phyloP scores from a whole-genome alignment of 2,329 filamentous ascomycete genomes.

The Drechslerella dactyloides region DNA sequence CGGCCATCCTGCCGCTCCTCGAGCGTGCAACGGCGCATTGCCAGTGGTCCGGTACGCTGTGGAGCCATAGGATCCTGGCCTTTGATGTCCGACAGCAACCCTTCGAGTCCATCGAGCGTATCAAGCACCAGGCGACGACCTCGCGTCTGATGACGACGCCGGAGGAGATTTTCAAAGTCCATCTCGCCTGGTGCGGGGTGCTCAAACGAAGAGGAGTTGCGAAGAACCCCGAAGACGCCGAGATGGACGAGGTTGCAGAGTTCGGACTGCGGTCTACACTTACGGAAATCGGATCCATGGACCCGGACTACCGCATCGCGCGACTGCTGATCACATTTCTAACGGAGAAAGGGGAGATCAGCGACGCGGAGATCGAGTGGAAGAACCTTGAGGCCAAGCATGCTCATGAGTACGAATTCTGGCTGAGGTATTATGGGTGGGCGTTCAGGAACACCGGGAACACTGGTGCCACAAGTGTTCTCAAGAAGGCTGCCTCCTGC shows the following conservation, averaged over 20 bases:
- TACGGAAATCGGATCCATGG: conserved; percentile 72
- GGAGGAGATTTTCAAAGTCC: conserved; percentile 86
- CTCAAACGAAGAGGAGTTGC: conserved; percentile 83
- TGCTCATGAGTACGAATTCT: conserved; percentile 86
- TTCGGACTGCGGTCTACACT: conserved; percentile 85
- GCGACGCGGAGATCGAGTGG: conserved; percentile 79
- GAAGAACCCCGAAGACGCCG: conserved; percentile 73
- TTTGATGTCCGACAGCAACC: conserved; percentile 78
- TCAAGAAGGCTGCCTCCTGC: conserved; percentile 72
- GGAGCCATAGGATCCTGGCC: conserved; percentile 85
- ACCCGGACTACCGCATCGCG: conserved; percentile 86
- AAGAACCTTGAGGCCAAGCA: conserved; percentile 72
- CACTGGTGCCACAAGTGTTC: conserved; percentile 69
- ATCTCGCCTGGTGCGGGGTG: conserved; percentile 93
- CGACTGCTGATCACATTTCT: conserved; percentile 91
- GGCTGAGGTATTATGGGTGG: conserved; percentile 90
- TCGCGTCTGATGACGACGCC: conserved; percentile 83
- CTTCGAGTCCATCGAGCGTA: conserved; percentile 81
- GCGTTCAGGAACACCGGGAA: conserved; percentile 73
- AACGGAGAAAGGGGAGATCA: conserved; percentile 78
- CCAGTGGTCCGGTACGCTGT: conserved; percentile 88
- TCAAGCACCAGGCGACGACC: conserved; percentile 90
- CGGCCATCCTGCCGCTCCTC: conserved; percentile 69
- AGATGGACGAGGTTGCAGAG: conserved; percentile 80
- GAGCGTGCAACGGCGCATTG: conserved; percentile 87